phyloP scores from a whole-genome alignment of 495 filamentous ascomycete species.

The Xylaria venustula region DNA sequence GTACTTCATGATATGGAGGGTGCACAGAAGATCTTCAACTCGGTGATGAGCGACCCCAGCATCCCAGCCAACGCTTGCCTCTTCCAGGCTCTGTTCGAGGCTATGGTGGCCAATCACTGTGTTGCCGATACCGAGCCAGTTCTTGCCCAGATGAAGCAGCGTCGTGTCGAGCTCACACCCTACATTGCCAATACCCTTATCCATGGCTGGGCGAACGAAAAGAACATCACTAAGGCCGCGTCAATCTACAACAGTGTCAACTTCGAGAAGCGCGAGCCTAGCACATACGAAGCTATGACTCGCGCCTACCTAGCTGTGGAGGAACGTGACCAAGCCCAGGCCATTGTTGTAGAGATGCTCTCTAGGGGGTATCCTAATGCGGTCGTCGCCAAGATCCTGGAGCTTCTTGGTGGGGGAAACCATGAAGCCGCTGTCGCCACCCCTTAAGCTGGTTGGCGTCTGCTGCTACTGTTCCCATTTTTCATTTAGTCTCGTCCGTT shows the following conservation, averaged over 20 bases:
- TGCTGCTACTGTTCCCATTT: neutral
- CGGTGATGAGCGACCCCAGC: conserved; percentile 62
- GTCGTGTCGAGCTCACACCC: conserved; percentile 80
- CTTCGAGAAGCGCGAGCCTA: conserved; percentile 79
- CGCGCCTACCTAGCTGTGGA: conserved; percentile 84
- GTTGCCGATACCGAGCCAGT: conserved; percentile 73
- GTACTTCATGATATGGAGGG: conserved; percentile 86
- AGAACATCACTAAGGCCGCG: conserved; percentile 75
- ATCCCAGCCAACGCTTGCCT: conserved; percentile 77
- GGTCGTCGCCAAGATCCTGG: conserved; percentile 86
- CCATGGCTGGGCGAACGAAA: conserved; percentile 89
- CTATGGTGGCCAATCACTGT: conserved; percentile 90
- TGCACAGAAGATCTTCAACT: conserved; percentile 78
- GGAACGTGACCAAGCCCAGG: conserved; percentile 69
- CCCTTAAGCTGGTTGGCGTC: conserved; percentile 8
- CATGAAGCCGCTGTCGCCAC: conserved; percentile 22
- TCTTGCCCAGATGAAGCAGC: conserved; percentile 68
- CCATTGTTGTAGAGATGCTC: conserved; percentile 86
- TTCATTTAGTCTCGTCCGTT: conserved; percentile 17
- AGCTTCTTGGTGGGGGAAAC: conserved; percentile 72
- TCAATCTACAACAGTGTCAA: conserved; percentile 74
- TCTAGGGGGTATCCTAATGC: conserved; percentile 86
- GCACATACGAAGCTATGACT: conserved; percentile 99
- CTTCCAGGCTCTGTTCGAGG: conserved; percentile 93
- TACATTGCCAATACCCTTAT: conserved; percentile 99